These are phyloP conservation scores for Septoria linicola DNA, from an alignment of 2,329 filamentous ascomycete genomes.

Conservation along the genomic window DNA sequence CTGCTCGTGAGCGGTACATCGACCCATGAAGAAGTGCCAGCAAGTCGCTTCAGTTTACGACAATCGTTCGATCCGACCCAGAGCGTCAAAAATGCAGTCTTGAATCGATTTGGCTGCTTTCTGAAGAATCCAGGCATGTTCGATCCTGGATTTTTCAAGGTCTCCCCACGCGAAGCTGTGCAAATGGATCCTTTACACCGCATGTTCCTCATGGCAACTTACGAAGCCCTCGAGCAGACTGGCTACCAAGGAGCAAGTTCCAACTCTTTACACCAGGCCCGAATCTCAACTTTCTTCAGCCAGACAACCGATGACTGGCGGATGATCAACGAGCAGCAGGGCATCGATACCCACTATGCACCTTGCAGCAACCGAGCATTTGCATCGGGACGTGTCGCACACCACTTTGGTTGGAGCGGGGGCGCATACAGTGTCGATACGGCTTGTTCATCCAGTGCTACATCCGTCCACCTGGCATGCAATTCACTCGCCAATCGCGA, in stretches of 20 bases:
- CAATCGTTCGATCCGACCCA: slow-evolving; percentile 1
- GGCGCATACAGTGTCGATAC: slow-evolving; percentile 34
- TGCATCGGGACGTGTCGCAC: slow-evolving; percentile 24
- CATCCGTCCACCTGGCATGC: slow-evolving; percentile 29
- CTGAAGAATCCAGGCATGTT: slow-evolving; percentile 39
- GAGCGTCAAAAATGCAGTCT: neutral
- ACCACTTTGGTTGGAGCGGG: slow-evolving; percentile 32
- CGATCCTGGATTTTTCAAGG: slow-evolving; percentile 43
- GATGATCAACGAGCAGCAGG: slow-evolving; percentile 25
- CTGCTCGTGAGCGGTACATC: no score
- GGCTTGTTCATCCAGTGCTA: slow-evolving; percentile 34
- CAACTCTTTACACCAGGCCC: no score
- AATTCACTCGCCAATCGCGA: slow-evolving; percentile 24
- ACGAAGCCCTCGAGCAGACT: slow-evolving; percentile 19
- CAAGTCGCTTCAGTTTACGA: no score
- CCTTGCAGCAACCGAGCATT: slow-evolving; percentile 28
- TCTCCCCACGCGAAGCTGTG: slow-evolving; percentile 33
- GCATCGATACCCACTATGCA: slow-evolving; percentile 25
- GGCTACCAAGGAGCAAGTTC: no score
- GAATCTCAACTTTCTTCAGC: slow-evolving; percentile 38
- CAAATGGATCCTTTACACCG: slow-evolving; percentile 16
- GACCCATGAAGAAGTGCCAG: no score
- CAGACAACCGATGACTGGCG: slow-evolving; percentile 37
- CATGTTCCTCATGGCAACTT: slow-evolving; percentile 4
- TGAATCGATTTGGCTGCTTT: slow-evolving; percentile 35